Evolutionary conservation across 768 basidiomycete species (phyloP).

Genomic region (Pleurotus sapidus): DNA sequence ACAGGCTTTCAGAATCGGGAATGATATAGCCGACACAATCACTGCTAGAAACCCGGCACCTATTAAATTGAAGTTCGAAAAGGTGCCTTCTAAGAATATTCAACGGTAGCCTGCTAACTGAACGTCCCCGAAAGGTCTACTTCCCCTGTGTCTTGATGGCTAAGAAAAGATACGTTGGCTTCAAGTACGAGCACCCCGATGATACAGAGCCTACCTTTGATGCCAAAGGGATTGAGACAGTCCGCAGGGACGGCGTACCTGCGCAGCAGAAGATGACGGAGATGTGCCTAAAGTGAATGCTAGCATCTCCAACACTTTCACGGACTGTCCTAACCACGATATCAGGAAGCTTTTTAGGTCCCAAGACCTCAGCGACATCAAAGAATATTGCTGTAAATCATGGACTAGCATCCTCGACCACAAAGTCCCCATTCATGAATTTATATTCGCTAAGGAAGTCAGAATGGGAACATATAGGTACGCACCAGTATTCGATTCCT

Average conservation of each 20-base stretch:
- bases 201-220: constrained; percentile 82
- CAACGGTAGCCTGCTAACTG: not conserved
- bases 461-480: constrained; percentile 92
- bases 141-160: constrained; percentile 93
- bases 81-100: constrained; percentile 48
- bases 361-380: constrained; percentile 86
- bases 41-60: constrained; percentile 87
- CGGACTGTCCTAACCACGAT: not conserved
- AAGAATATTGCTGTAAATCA: constrained; percentile 79
- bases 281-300: constrained; percentile 74
- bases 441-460: constrained; percentile 93
- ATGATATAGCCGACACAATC: constrained; percentile 88
- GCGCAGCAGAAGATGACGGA: constrained; percentile 95
- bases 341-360: constrained; percentile 84
- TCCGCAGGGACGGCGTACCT: constrained; percentile 86
- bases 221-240: constrained; percentile 97
- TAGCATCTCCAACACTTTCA: too few relatives aligned
- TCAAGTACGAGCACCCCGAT: constrained; percentile 86
- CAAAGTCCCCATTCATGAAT: constrained; percentile 84
- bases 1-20: constrained; percentile 88
- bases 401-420: constrained; percentile 86
- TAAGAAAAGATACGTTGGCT: constrained; percentile 98
- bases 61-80: constrained; percentile 96
- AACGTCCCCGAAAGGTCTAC: constrained; percentile 63
- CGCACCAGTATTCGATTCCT: constrained; percentile 7